These are phyloP conservation scores for Cladophialophora immunda DNA, from an alignment of 2,329 filamentous ascomycete species.

Conservation along the genomic window DNA sequence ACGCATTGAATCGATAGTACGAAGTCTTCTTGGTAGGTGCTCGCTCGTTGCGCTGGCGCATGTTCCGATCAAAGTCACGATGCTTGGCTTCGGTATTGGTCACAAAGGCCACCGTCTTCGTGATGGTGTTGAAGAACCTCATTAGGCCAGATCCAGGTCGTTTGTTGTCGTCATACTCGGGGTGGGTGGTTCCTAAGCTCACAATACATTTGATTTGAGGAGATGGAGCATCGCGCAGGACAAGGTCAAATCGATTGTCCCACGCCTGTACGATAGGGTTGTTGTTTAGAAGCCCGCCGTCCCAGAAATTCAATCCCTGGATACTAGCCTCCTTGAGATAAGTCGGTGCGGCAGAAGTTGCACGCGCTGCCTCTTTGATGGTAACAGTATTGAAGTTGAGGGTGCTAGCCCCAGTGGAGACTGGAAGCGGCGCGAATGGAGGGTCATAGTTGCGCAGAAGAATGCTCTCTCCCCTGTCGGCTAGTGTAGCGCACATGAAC, in stretches of 20 bases:
- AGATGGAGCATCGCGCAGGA: constrained; percentile 8
- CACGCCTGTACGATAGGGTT: constrained; percentile 37
- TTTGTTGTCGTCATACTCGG: constrained; percentile 24
- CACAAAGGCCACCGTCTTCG: constrained; percentile 31
- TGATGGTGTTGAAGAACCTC: constrained; percentile 31
- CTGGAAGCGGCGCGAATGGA: constrained; percentile 26
- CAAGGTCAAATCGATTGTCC: constrained; percentile 33
- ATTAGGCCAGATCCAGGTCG: constrained; percentile 9
- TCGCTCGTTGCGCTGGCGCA: constrained; percentile 30
- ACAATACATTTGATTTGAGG: constrained; percentile 30
- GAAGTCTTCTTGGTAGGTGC: constrained; percentile 14
- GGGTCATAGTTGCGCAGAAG: constrained; percentile 32
- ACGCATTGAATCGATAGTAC: constrained; percentile 34
- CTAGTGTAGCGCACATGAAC: constrained; percentile 36
- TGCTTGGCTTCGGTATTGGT: constrained; percentile 39
- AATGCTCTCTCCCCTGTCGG: constrained; percentile 33
- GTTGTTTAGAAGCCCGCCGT: constrained; percentile 38
- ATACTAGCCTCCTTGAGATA: constrained; percentile 35
- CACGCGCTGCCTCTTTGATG: constrained; percentile 35
- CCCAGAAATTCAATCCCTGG: constrained; percentile 34
- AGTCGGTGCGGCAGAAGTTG: constrained; percentile 35
- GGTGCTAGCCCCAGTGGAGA: constrained; percentile 29
- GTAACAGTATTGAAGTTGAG: constrained; percentile 31
- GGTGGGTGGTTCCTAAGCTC: constrained; percentile 34
- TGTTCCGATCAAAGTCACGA: constrained; percentile 37